These are phyloP conservation scores for Agastache rugosa DNA, from an alignment of 257 asterid species.

Conservation along the genomic window DNA sequence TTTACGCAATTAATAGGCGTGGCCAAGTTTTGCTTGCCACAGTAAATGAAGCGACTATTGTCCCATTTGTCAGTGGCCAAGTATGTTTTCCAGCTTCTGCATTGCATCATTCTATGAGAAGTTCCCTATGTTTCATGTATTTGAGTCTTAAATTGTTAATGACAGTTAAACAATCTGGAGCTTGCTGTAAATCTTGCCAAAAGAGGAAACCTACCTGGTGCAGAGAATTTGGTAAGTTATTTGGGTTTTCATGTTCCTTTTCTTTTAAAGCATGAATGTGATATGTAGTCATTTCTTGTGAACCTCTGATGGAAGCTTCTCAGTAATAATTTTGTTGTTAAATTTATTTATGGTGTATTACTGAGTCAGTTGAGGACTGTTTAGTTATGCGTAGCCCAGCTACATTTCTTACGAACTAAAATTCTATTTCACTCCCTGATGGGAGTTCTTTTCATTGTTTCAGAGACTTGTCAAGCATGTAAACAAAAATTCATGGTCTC, in stretches of 20 bases:
- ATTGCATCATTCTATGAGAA: neutral
- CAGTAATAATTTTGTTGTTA: conserved; percentile 18
- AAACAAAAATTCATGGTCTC: neutral
- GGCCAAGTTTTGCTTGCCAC: conserved; percentile 97
- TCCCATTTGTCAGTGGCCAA: conserved; percentile 93
- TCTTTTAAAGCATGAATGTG: neutral
- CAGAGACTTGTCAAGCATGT: conserved; percentile 7
- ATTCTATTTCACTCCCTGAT: too few species aligned
- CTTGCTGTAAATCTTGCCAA: conserved; percentile 96
- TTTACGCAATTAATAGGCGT: conserved; percentile 90
- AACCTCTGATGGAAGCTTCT: conserved; percentile 12
- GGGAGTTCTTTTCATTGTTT: too few species aligned
- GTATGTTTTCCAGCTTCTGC: conserved; percentile 50
- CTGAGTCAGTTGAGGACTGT: conserved; percentile 3
- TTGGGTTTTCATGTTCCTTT: neutral
- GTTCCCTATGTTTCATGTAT: neutral
- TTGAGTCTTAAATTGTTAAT: conserved; percentile 37
- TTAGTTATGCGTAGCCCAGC: conserved; percentile 1
- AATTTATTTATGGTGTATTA: neutral
- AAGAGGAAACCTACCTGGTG: conserved; percentile 98
- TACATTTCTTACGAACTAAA: conserved; percentile 8
- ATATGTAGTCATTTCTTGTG: conserved; percentile 3
- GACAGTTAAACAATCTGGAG: conserved; percentile 88
- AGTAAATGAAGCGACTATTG: conserved; percentile 85
- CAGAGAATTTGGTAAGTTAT: conserved; percentile 83